A percentile compares a stretch with the other conserved stretches of the same genome.
These are phyloP conservation scores for Pseudoneurospora amorphoporcata DNA, from an alignment of 495 filamentous ascomycete species.

Conservation along the genomic window DNA sequence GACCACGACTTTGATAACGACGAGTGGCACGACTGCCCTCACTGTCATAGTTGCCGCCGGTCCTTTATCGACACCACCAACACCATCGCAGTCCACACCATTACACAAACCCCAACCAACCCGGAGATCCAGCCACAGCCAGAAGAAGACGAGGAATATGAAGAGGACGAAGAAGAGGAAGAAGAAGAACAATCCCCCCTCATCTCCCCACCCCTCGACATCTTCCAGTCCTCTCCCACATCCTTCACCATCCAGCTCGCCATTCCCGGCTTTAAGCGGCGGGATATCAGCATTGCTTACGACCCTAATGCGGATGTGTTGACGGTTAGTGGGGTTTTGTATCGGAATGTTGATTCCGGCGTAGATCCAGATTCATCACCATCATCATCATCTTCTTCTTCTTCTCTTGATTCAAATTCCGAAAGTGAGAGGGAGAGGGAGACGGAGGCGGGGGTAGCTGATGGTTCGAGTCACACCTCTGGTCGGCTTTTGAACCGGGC, in stretches of 20 bases:
- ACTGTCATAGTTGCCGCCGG: not conserved
- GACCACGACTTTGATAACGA: not conserved
- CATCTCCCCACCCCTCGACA: conserved; percentile 57
- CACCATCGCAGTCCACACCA: not conserved
- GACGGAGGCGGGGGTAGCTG: no score
- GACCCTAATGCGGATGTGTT: conserved; percentile 56
- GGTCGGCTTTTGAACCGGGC: not conserved
- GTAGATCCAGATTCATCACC: not conserved
- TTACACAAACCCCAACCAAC: no score
- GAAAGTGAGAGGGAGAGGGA: no score
- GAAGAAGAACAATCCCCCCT: not conserved
- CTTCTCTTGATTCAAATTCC: not conserved
- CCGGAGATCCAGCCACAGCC: no score
- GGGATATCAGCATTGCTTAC: conserved; percentile 67
- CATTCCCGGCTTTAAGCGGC: conserved; percentile 65
- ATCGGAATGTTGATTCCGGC: conserved; percentile 25
- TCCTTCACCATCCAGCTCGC: conserved; percentile 60
- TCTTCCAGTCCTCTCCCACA: conserved; percentile 53
- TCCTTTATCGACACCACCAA: not conserved
- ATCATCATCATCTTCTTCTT: not conserved
- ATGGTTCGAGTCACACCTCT: no score
- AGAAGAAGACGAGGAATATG: no score
- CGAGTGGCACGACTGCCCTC: not conserved
- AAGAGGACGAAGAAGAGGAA: no score
- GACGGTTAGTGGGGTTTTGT: conserved; percentile 57